These are phyloP conservation scores for Debaryomycetaceae sp. DNA, from an alignment of 1,139 yeast species.

Conservation along the genomic window DNA sequence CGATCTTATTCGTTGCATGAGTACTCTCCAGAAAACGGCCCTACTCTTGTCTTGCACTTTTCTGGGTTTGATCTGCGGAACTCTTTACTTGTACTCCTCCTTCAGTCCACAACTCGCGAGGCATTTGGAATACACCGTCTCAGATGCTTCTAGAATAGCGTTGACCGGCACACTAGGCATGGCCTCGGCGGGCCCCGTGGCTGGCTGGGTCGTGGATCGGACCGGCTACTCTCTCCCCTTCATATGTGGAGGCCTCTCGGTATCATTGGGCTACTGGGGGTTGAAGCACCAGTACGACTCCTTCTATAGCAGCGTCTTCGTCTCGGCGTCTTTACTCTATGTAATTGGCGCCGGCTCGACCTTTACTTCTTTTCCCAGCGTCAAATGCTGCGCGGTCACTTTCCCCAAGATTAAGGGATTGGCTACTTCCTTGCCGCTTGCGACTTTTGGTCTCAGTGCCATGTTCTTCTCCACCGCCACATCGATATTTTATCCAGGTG, in stretches of 20 bases:
- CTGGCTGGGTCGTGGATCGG: slow-evolving; percentile 49
- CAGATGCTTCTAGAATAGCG: slow-evolving; percentile 46
- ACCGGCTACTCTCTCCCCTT: slow-evolving; percentile 38
- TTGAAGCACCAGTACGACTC: slow-evolving; percentile 35
- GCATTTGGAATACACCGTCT: slow-evolving; percentile 38
- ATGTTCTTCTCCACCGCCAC: slow-evolving; percentile 42
- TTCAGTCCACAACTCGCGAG: slow-evolving; percentile 57
- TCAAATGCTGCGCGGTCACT: slow-evolving; percentile 48
- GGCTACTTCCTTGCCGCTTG: slow-evolving; percentile 50
- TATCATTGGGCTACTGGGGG: slow-evolving; percentile 35
- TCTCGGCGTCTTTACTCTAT: slow-evolving; percentile 29
- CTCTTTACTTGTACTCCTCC: slow-evolving; percentile 48
- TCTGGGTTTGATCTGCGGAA: slow-evolving; percentile 48
- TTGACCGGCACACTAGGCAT: slow-evolving; percentile 50
- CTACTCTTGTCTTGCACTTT: slow-evolving; percentile 37
- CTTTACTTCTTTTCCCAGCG: slow-evolving; percentile 37
- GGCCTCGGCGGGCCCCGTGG: slow-evolving; percentile 45
- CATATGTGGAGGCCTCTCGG: slow-evolving; percentile 30
- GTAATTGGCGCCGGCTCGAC: slow-evolving; percentile 47
- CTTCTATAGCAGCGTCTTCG: slow-evolving; percentile 15
- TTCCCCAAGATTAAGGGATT: slow-evolving; percentile 49
- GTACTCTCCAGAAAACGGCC: slow-evolving; percentile 20
- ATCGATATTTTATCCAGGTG: slow-evolving; percentile 36
- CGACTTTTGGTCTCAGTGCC: slow-evolving; percentile 51
- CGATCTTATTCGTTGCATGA: no score